Evolutionary conservation across 2,329 filamentous ascomycete genomes (phyloP), one percentile per base, ranked within the genome.

Genomic region (Venturia asperata): DNA sequence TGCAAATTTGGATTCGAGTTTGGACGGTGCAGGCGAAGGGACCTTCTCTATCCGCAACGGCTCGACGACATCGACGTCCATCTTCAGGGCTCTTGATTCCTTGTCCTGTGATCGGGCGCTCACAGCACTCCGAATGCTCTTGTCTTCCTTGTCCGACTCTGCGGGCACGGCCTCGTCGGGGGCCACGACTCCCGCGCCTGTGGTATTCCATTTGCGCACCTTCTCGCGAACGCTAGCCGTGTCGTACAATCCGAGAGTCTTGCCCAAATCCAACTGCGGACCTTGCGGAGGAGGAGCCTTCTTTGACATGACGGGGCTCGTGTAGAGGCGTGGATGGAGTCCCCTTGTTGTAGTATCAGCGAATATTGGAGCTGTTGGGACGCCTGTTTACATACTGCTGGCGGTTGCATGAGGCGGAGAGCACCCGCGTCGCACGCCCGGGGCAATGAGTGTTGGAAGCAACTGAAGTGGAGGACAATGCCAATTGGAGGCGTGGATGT

Each of bases 181-280:
- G 1, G 76, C 76, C 3, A 88, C 83, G 34, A 87, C 87, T 6
- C 83, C 83, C 42, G 87, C 89, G 71, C 89, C 91, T 69, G 87
- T 81, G 72, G 88, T 88, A 75, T 96, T 91, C 92, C 92, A 96
- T 76, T 87, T 84, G 70, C 87, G 88, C 64, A 96, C 90, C 71
- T 92, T 87, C 69, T 90, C 88, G 83, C 83, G 45, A 41, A 66
- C 65, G 27, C 43, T 0, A 85, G 89, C 71, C 79, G 84, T 76
- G 79, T 80, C 75, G 79, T 85, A 73, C 76, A 81, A 63, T 82
- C 84, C 83, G 69, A 86, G 79, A 63, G 82, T 82, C 83, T 85
- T 85, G 69, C 85, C 82, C 56, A 76, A 74, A 72, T 71, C 17
- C 75, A 77, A 60, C 77, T 63, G 60, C 5, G 37, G 60, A 11